phyloP scores from a whole-genome alignment of 345 rosid genomes.

The Reutealis trisperma region DNA sequence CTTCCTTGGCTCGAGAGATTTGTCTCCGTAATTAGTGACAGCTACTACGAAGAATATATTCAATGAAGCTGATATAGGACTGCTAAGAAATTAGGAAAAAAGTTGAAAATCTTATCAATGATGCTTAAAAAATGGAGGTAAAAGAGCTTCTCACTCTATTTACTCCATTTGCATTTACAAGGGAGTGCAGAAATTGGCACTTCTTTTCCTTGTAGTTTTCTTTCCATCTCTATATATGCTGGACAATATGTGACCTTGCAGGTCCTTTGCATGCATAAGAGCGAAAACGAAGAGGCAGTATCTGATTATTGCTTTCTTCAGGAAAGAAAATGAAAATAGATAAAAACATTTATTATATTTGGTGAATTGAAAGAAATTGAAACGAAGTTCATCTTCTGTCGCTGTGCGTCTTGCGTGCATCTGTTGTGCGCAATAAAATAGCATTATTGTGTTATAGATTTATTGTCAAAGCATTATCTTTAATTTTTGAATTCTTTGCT shows the following conservation, averaged over 20 bases:
- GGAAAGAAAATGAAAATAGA: slow-evolving; percentile 29
- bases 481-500: too few species aligned
- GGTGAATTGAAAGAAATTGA: slow-evolving; percentile 26
- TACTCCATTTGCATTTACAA: slow-evolving; percentile 19
- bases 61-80: slow-evolving; percentile 44
- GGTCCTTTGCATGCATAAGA: slow-evolving; percentile 17
- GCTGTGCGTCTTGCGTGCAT: background rate
- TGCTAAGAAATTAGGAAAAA: slow-evolving; percentile 23
- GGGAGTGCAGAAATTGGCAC: slow-evolving; percentile 23
- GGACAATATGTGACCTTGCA: slow-evolving; percentile 14
- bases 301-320: slow-evolving; percentile 29
- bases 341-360: slow-evolving; percentile 10
- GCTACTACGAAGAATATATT: slow-evolving; percentile 75
- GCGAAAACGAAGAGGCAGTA: slow-evolving; percentile 1
- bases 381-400: slow-evolving; percentile 12
- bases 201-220: slow-evolving; percentile 16
- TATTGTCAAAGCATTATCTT: too few species aligned
- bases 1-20: slow-evolving; percentile 99
- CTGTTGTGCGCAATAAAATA: too few species aligned
- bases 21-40: slow-evolving; percentile 93
- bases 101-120: slow-evolving; percentile 14
- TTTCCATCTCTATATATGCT: background rate
- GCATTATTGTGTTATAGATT: too few species aligned
- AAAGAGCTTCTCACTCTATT: slow-evolving; percentile 55
- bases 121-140: slow-evolving; percentile 20